These are phyloP conservation scores for Tetraselmis striata DNA, from an alignment of 139 green algal genomes.

Conservation along the genomic window DNA sequence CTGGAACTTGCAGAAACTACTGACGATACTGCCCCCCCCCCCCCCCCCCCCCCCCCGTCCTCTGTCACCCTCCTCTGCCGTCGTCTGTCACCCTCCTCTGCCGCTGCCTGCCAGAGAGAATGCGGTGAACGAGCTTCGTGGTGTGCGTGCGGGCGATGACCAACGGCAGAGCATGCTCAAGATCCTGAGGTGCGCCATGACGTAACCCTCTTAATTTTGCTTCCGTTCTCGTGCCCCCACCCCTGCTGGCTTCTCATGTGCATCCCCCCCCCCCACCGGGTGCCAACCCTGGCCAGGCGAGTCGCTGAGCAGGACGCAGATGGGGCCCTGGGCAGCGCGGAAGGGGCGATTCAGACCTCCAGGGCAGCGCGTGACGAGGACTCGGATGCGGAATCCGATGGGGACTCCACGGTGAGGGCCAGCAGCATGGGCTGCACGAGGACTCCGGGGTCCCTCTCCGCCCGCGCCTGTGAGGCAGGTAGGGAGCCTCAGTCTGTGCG, in stretches of 20 bases:
- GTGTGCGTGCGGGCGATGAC: constrained; percentile 21
- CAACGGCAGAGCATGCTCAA: constrained; percentile 41
- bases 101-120: constrained; percentile 37
- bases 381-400: too few species aligned
- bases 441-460: neutral
- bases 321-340: neutral
- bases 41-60: too few species aligned
- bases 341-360: neutral
- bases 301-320: neutral
- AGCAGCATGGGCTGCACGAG: neutral
- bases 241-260: neutral
- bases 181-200: constrained; percentile 44
- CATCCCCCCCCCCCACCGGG: too few species aligned
- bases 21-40: too few species aligned
- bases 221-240: neutral
- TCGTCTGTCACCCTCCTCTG: neutral
- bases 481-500: neutral
- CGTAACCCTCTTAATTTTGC: too few species aligned
- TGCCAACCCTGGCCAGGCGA: neutral
- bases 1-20: neutral
- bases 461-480: neutral
- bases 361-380: too few species aligned
- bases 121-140: constrained; percentile 36
- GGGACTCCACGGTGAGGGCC: too few species aligned
- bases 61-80: neutral